Evolutionary conservation across 805 yeast genomes (phyloP).

Genomic region (Pichia phayaonensis): DNA sequence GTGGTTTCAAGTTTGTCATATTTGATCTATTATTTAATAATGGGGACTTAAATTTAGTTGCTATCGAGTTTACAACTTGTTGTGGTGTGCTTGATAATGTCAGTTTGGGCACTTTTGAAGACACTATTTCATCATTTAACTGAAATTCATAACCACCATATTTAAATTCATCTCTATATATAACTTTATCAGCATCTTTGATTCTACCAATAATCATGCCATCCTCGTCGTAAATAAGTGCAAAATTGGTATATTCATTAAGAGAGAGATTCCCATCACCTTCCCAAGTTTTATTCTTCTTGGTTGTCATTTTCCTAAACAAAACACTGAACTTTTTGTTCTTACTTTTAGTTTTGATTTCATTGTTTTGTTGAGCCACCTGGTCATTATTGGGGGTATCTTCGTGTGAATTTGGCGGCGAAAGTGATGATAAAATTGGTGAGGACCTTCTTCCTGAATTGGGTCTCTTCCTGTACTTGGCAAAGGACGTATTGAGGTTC

Average conservation of each 20-base stretch:
- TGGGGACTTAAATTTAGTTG: background rate
- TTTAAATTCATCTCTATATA: conserved; percentile 30
- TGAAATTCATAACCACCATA: conserved; percentile 59
- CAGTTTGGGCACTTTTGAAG: conserved; percentile 3
- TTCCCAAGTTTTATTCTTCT: conserved; percentile 90
- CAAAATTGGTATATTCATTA: conserved; percentile 14
- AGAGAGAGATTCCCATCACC: conserved; percentile 68
- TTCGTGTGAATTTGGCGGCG: background rate
- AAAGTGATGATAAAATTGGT: background rate
- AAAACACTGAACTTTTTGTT: conserved; percentile 32
- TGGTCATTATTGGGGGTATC: background rate
- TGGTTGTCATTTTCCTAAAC: conserved; percentile 64
- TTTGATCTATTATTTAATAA: background rate
- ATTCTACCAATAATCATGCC: conserved; percentile 22
- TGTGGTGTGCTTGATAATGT: background rate
- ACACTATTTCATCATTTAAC: conserved; percentile 37
- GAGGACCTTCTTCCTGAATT: background rate
- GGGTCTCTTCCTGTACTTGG: conserved; percentile 1
- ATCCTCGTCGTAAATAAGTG: conserved; percentile 22
- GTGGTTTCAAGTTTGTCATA: background rate
- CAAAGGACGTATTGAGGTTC: conserved; percentile 4
- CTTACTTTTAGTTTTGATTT: background rate
- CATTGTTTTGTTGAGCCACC: conserved; percentile 1
- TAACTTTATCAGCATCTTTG: conserved; percentile 13
- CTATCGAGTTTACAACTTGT: background rate